Percentiles rank a stretch among this genome's conserved stretches.
Conservation (phyloP, 2,329 filamentous ascomycete species). For the Botryotinia calthae region DNA sequence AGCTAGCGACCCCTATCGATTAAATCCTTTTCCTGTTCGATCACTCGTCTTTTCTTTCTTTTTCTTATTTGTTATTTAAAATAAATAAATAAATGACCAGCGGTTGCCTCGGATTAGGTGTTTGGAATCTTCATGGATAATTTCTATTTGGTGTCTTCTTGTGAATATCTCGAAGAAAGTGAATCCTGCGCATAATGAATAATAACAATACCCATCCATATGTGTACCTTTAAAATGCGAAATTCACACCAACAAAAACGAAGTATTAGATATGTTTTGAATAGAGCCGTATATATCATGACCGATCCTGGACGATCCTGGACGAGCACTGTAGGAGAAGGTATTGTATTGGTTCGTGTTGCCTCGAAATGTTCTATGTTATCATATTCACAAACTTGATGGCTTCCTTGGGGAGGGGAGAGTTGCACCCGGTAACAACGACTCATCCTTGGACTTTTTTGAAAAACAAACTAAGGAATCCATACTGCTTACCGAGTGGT, state of each 20-base stretch:
- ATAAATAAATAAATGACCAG: neutral
- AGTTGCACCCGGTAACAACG: neutral
- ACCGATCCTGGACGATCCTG: neutral
- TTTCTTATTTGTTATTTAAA: neutral
- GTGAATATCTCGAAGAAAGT: neutral
- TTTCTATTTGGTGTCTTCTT: neutral
- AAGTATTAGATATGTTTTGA: neutral
- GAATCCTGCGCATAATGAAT: neutral
- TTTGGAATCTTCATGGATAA: neutral
- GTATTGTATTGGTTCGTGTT: neutral
- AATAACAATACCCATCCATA: neutral
- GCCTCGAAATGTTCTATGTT: neutral
- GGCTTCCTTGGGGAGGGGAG: neutral
- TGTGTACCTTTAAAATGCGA: neutral
- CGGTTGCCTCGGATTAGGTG: neutral
- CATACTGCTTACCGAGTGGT: constrained; percentile 9
- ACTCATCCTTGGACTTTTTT: neutral
- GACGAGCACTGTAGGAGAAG: neutral
- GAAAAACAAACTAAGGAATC: neutral
- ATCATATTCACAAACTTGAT: neutral
- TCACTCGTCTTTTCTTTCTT: too few relatives aligned
- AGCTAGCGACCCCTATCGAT: neutral
- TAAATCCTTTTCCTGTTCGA: neutral
- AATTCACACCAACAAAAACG: neutral
- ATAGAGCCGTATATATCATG: neutral